These are phyloP conservation scores for Erodium moschatum DNA, from an alignment of 441 rosid genomes.

Conservation along the genomic window DNA sequence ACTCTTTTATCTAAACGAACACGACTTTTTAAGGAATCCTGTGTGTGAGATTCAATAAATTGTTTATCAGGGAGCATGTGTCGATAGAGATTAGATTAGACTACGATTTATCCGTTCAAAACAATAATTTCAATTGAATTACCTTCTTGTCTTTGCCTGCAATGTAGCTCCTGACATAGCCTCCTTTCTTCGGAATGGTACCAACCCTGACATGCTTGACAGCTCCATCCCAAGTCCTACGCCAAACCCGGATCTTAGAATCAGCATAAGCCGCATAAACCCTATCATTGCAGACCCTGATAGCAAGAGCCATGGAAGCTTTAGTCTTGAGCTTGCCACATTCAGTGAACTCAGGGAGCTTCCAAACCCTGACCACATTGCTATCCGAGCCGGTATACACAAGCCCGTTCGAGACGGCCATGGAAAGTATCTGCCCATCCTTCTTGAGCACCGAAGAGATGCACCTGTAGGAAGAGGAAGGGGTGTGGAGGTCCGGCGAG, in stretches of 20 bases:
- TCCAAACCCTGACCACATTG: constrained; percentile 40
- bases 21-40: too few species aligned
- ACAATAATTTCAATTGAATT: not conserved
- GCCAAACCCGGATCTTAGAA: constrained; percentile 43
- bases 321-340: constrained; percentile 40
- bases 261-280: constrained; percentile 46
- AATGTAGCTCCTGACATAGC: constrained; percentile 37
- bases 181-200: constrained; percentile 30
- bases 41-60: too few species aligned
- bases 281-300: constrained; percentile 29
- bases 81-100: too few species aligned
- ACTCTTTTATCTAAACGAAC: too few species aligned
- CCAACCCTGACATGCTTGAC: constrained; percentile 37
- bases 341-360: constrained; percentile 39
- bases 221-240: constrained; percentile 32
- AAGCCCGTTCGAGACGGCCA: constrained; percentile 28
- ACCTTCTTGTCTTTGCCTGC: constrained; percentile 43
- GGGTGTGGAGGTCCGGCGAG: constrained; percentile 14
- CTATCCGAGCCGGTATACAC: constrained; percentile 38
- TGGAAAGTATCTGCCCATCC: constrained; percentile 42
- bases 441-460: constrained; percentile 37
- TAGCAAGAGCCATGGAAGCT: constrained; percentile 30
- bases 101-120: too few species aligned
- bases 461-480: constrained; percentile 27
- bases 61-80: too few species aligned